These are phyloP conservation scores for Termitomyces sp. DNA, from an alignment of 768 basidiomycete genomes.

Conservation along the genomic window DNA sequence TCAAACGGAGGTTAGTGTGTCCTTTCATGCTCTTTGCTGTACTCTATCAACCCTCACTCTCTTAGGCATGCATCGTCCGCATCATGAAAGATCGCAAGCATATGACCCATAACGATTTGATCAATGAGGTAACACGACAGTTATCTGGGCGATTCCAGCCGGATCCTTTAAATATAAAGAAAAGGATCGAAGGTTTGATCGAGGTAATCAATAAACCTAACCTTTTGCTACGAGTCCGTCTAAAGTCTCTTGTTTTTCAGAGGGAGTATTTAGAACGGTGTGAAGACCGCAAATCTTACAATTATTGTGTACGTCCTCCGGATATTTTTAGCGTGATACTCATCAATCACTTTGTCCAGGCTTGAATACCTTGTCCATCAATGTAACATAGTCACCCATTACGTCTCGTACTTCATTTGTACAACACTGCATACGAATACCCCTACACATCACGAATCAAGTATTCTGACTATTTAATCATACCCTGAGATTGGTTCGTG, in stretches of 20 bases:
- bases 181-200: slow-evolving; percentile 87
- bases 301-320: slow-evolving; percentile 52
- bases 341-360: slow-evolving; percentile 9
- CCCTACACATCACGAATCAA: not conserved
- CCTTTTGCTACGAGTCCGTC: not conserved
- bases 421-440: slow-evolving; percentile 1
- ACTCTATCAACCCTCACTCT: slow-evolving; percentile 1
- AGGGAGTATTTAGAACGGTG: slow-evolving; percentile 93
- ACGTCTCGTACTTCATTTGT: slow-evolving; percentile 9
- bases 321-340: not conserved
- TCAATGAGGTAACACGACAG: slow-evolving; percentile 89
- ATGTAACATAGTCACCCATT: slow-evolving; percentile 4
- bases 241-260: slow-evolving; percentile 33
- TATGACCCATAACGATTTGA: slow-evolving; percentile 83
- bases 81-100: slow-evolving; percentile 96
- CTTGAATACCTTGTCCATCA: slow-evolving; percentile 12
- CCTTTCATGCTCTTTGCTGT: slow-evolving; percentile 16
- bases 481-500: not conserved
- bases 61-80: slow-evolving; percentile 94
- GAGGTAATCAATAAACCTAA: slow-evolving; percentile 64
- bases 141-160: slow-evolving; percentile 83
- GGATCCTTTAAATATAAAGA: slow-evolving; percentile 85
- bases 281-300: slow-evolving; percentile 85
- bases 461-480: not conserved
- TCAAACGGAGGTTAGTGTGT: slow-evolving; percentile 70